Evolutionary conservation across 805 yeast species (phyloP).

Genomic region (Starmera quercuum): DNA sequence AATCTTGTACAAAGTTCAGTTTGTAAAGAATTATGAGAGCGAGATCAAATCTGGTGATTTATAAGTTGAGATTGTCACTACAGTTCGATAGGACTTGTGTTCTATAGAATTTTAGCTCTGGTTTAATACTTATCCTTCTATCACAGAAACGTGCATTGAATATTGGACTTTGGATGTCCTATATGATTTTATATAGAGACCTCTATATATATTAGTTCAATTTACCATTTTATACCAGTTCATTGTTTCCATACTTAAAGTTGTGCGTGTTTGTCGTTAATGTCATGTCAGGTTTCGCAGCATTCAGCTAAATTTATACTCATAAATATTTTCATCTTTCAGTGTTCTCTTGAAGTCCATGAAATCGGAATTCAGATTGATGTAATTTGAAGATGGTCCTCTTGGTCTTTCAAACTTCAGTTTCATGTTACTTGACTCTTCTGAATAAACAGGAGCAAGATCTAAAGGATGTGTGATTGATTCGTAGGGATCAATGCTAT

Average conservation of each 20-base stretch:
- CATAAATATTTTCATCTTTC: too few relatives aligned
- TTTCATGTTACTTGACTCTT: not conserved
- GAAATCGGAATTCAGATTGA: slow-evolving; percentile 8
- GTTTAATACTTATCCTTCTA: not conserved
- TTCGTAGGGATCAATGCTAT: slow-evolving; percentile 16
- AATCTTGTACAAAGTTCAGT: slow-evolving; percentile 12
- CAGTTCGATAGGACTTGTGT: too few relatives aligned
- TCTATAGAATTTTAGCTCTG: not conserved
- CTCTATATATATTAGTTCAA: not conserved
- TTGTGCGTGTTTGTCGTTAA: too few relatives aligned
- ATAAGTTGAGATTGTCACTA: too few relatives aligned
- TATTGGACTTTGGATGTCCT: not conserved
- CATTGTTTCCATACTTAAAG: too few relatives aligned
- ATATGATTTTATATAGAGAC: not conserved
- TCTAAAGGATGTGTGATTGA: slow-evolving; percentile 17
- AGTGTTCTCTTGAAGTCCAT: not conserved
- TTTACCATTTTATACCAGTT: not conserved
- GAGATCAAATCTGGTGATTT: slow-evolving; percentile 1
- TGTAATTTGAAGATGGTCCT: slow-evolving; percentile 11
- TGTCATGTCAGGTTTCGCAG: too few relatives aligned
- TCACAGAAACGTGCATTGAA: not conserved
- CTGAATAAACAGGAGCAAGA: slow-evolving; percentile 5
- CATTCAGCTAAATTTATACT: too few relatives aligned
- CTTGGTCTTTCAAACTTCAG: slow-evolving; percentile 1
- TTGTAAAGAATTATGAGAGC: slow-evolving; percentile 7